Evolutionary conservation across 257 asterid species (phyloP).

Genomic region (Vinca minor): DNA sequence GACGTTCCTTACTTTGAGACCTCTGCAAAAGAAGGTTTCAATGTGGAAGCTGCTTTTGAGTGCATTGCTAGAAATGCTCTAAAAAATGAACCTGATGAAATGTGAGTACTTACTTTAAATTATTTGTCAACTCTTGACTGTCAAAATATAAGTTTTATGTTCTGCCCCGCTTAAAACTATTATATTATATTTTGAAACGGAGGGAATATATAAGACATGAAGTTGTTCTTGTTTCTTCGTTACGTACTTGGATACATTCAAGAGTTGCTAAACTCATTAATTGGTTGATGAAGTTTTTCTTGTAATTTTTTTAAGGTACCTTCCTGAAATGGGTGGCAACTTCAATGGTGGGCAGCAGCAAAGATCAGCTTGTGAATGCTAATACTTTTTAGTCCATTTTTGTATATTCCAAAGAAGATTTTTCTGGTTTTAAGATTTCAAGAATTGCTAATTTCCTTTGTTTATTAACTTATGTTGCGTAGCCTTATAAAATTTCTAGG

Average conservation of each 20-base stretch:
- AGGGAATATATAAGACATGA: too few species aligned
- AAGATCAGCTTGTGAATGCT: constrained; percentile 13
- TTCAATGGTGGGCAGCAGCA: constrained; percentile 7
- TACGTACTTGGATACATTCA: background rate
- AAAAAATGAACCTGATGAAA: constrained; percentile 47
- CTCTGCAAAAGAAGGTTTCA: constrained; percentile 58
- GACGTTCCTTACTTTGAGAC: constrained; percentile 58
- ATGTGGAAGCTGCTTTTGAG: constrained; percentile 55
- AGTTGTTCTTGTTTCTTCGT: too few species aligned
- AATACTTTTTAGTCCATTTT: background rate
- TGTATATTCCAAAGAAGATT: background rate
- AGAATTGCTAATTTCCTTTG: background rate
- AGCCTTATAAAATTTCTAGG: background rate
- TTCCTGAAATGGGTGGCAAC: constrained; percentile 9
- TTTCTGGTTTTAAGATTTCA: background rate
- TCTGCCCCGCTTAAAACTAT: too few species aligned
- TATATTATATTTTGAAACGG: background rate
- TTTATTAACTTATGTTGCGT: background rate
- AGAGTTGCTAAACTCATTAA: background rate
- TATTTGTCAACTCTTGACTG: too few species aligned
- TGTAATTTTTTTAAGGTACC: constrained; percentile 4
- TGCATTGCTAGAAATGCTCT: constrained; percentile 58
- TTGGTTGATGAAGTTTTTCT: background rate
- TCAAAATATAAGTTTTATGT: too few species aligned
- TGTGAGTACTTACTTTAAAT: constrained; percentile 47